Percentiles rank a stretch among this genome's conserved stretches.
Evolutionary conservation across 768 basidiomycete genomes (phyloP).

Genomic region (Xerocomellus chrysenteron): DNA sequence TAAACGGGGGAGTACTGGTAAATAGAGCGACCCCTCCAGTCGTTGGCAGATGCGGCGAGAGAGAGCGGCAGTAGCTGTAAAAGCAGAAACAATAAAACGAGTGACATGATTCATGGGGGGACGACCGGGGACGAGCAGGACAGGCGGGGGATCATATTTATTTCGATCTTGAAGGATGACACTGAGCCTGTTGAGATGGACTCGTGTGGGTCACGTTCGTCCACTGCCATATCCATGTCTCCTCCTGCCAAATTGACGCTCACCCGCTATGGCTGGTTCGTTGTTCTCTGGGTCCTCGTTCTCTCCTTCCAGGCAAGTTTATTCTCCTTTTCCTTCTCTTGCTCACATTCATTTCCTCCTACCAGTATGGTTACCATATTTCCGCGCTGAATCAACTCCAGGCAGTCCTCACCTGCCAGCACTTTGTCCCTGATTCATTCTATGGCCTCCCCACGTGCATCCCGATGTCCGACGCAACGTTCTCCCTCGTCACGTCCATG

Average conservation of each 20-base stretch:
- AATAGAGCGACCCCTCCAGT: constrained; percentile 17
- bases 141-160: neutral
- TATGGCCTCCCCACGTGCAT: constrained; percentile 70
- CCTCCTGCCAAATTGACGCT: constrained; percentile 36
- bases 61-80: neutral
- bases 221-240: constrained; percentile 10
- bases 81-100: constrained; percentile 1
- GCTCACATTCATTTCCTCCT: neutral
- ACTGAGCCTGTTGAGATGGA: no score
- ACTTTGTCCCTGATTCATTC: constrained; percentile 10
- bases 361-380: constrained; percentile 88
- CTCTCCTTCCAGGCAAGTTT: constrained; percentile 52
- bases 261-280: constrained; percentile 60
- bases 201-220: no score
- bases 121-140: neutral
- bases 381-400: constrained; percentile 90
- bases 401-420: constrained; percentile 69
- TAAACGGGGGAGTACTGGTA: constrained; percentile 6
- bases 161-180: neutral
- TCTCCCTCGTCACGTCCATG: constrained; percentile 80
- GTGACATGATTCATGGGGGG: constrained; percentile 1
- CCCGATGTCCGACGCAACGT: constrained; percentile 70
- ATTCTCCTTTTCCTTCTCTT: neutral
- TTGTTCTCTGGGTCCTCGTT: constrained; percentile 67
- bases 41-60: constrained; percentile 9